Evolutionary conservation across 2,329 filamentous ascomycete genomes (phyloP).

Genomic region (Tolypocladium pustulatum): DNA sequence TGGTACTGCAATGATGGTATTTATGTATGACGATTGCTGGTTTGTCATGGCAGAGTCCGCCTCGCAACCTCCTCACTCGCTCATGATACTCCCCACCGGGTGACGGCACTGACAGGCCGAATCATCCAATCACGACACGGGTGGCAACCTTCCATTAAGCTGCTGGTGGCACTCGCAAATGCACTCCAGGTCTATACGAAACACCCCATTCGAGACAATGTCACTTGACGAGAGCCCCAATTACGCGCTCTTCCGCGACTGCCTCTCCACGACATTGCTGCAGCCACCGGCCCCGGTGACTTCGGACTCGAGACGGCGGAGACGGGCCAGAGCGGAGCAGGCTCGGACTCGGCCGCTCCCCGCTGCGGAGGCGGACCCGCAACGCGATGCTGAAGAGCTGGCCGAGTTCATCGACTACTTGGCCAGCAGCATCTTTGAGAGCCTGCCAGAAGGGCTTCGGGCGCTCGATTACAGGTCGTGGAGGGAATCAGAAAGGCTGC

Average conservation of each 20-base stretch:
- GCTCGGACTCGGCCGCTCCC: slow-evolving; percentile 1
- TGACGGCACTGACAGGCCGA: not conserved
- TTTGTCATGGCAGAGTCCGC: not conserved
- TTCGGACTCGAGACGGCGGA: slow-evolving; percentile 34
- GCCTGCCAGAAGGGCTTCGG: slow-evolving; percentile 51
- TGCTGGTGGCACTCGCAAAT: not conserved
- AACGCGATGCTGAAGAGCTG: slow-evolving; percentile 52
- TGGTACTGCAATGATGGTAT: not conserved
- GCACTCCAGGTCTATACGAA: not conserved
- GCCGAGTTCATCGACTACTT: slow-evolving; percentile 78
- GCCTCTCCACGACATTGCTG: slow-evolving; percentile 58
- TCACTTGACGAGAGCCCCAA: slow-evolving; percentile 15
- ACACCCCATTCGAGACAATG: not conserved
- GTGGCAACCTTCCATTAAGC: not conserved
- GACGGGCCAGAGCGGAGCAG: slow-evolving; percentile 14
- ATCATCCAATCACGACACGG: not conserved
- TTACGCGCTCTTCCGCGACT: slow-evolving; percentile 59
- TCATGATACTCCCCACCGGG: not conserved
- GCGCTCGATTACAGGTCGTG: slow-evolving; percentile 49
- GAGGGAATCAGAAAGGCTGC: slow-evolving; percentile 29
- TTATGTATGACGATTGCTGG: not conserved
- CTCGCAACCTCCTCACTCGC: not conserved
- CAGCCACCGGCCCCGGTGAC: slow-evolving; percentile 36
- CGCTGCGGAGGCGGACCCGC: slow-evolving; percentile 5
- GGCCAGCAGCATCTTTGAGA: slow-evolving; percentile 55